Conservation (phyloP, 495 filamentous ascomycete species). For the Daldinia grandis region DNA sequence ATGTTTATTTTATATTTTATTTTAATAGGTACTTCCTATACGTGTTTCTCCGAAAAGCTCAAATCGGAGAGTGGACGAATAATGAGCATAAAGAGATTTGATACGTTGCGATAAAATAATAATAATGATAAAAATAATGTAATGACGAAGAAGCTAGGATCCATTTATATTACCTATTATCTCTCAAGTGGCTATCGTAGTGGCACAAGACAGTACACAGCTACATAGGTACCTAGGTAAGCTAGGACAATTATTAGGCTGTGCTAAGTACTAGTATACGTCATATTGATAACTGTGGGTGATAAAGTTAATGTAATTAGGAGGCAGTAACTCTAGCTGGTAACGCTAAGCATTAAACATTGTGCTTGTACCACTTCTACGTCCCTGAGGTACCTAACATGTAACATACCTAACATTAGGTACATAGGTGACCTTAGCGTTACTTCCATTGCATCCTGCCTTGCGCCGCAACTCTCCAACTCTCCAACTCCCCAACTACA, state of each 20-base stretch:
- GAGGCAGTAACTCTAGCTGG: neutral
- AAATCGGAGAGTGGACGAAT: slow-evolving; percentile 18
- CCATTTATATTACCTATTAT: neutral
- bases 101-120: slow-evolving; percentile 20
- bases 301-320: neutral
- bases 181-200: neutral
- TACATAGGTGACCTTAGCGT: neutral
- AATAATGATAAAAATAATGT: slow-evolving; percentile 14
- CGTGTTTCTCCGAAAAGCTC: slow-evolving; percentile 26
- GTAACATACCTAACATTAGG: no score
- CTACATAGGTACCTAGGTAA: neutral
- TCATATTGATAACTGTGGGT: no score
- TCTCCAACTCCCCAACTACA: slow-evolving; percentile 18
- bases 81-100: slow-evolving; percentile 30
- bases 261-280: no score
- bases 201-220: neutral
- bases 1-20: slow-evolving; percentile 27
- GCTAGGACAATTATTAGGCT: no score
- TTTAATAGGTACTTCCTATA: slow-evolving; percentile 33
- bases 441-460: slow-evolving; percentile 10
- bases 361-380: neutral
- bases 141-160: slow-evolving; percentile 23
- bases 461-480: slow-evolving; percentile 29
- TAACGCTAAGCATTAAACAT: neutral
- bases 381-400: neutral